Evolutionary conservation across 768 basidiomycete species (phyloP), one percentile per base, ranked within the genome.

Genomic region (Macrolepiota dolichaula): DNA sequence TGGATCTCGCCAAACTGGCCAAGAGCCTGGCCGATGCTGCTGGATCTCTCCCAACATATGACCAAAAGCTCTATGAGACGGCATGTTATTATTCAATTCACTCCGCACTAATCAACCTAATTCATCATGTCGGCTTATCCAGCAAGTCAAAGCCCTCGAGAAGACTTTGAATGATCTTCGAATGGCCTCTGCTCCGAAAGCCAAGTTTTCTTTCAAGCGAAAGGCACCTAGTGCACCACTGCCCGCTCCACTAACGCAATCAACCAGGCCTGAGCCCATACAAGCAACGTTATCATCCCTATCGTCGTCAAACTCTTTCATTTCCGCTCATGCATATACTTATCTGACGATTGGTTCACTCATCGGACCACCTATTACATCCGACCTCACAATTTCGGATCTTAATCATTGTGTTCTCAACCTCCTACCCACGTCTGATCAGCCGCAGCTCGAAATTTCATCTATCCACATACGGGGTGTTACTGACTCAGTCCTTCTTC

Each of bases 91-190:
- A 40, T 54, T 56, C 29, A 46, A 22, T 27, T 19, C 15, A 22
- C 5, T 42, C 15, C 11, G 11, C 25, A 19, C 6, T 6, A 6
- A 15, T n/a, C 17, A 11, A 38, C 19, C 42, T 15, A 9, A 44
- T n/a, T 19, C 36, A 38, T 36, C 4, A 4, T 55, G 15, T 27
- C 38, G 37, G 25, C 37, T 62, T 4, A 55, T 24, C 27, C 66
- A 94, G 92, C 87, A 87, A 83, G 70, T 93, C 59, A 86, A 84
- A 68, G 71, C 71, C 4, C 70, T 92, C 10, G 90, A 91, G 70
- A 76, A 74, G 56, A 69, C 74, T 10, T 63, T 91, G 2, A 81
- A 88, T 59, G 74, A 75, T 1, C 70, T 88, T 6, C 79, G 86
- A 19, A 69, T 74, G 3, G 69, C 77, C 5, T 71, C 77, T 2